Base-by-base conservation (phyloP, 192 early-diverging fungal genomes). In the Coemansia sp. region DNA sequence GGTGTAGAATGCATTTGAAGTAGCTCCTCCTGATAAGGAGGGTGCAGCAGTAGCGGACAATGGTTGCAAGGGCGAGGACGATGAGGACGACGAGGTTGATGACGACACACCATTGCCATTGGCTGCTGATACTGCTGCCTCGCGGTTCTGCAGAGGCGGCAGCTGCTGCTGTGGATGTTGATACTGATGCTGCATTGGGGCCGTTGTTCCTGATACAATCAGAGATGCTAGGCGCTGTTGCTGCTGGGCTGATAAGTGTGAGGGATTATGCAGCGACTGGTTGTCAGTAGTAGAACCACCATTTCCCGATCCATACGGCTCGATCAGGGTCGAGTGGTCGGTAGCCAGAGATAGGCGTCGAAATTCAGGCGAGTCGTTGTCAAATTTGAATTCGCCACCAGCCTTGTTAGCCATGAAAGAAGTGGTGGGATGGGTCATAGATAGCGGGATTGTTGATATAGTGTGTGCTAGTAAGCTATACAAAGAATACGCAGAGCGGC, bases 361-460 rank as follows among this genome's bases (percentile, higher is more conserved):
- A 31, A 65, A 42, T 34, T 65, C 69, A 20, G 51, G 21, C 26
- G 59, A 37, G 57, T 37, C 33, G 37, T 67, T 28, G 29, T 51
- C 69, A 45, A 71, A 65, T 64, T 71, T 59, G 40, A 71, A 59
- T 64, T 71, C 63, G 37, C 48, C 31, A 28, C 53, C 40, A 15
- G 55, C 31, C 12, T 56, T 63, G 13, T 63, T 56, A 39, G 51
- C 42, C 23, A 48, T 55, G 59, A 64, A 70, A 6, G 68, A 37
- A n/a, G 68, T 31, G n/a, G 58, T 57, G 40, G 58, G 58, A 4
- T 21, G 30, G 1, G 37, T n/a, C 37, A 59, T 59, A 59, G 35
- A 28, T 28, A n/a, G 23, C 9, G 43, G 16, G 43, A n/a, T n/a
- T n/a, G n/a, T n/a, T n/a, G n/a, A n/a, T n/a, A n/a, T n/a, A n/a